Conservation (phyloP, 2,329 filamentous ascomycete species). For the Exophiala sp. region DNA sequence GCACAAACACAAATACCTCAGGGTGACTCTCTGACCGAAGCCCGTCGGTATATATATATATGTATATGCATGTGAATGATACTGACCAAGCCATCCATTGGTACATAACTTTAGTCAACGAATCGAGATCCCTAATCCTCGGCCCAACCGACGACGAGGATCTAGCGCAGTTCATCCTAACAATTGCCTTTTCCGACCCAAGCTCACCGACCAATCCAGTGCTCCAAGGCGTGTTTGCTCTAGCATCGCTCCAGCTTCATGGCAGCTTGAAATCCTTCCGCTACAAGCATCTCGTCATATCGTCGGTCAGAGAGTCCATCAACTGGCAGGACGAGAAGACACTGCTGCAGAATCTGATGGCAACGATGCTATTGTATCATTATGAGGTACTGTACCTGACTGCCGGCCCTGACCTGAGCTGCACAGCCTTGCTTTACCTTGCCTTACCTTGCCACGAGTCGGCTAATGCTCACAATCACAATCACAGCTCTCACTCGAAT, state of each 20-base stretch:
- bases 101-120: no score
- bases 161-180: slow-evolving; percentile 16
- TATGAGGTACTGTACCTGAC: slow-evolving; percentile 17
- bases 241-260: slow-evolving; percentile 18
- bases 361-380: slow-evolving; percentile 25
- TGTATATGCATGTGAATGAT: no score
- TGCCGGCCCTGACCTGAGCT: no score
- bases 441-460: no score
- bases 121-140: slow-evolving; percentile 19
- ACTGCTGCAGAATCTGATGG: slow-evolving; percentile 22
- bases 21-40: not conserved
- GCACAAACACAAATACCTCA: no score
- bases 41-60: no score
- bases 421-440: no score
- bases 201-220: slow-evolving; percentile 18
- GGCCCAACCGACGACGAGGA: slow-evolving; percentile 17
- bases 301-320: slow-evolving; percentile 18
- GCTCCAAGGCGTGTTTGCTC: slow-evolving; percentile 19
- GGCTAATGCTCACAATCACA: slow-evolving; percentile 4
- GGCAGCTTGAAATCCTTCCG: slow-evolving; percentile 18
- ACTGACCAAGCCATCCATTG: slow-evolving; percentile 9
- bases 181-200: slow-evolving; percentile 15
- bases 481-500: slow-evolving; percentile 21
- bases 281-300: slow-evolving; percentile 19
- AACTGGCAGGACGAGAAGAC: slow-evolving; percentile 23